Evolutionary conservation across 2,329 filamentous ascomycete genomes (phyloP).

Genomic region (Cyphellophora europaea): DNA sequence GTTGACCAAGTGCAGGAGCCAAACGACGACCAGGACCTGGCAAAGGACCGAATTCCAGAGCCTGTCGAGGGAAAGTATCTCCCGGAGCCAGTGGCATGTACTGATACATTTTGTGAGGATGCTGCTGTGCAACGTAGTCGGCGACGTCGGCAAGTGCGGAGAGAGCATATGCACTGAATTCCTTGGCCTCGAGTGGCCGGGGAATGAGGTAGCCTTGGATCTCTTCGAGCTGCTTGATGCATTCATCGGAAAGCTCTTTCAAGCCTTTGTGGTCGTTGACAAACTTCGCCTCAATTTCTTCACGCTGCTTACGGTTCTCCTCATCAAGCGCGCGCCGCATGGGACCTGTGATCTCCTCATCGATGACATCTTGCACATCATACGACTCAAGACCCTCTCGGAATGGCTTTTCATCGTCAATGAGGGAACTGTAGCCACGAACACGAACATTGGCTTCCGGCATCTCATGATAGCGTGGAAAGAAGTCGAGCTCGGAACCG

Average conservation of each 20-base stretch:
- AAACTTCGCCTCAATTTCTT: conserved; percentile 7
- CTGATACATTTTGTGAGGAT: conserved; percentile 5
- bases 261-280: conserved; percentile 12
- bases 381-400: conserved; percentile 12
- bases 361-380: conserved; percentile 16
- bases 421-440: conserved; percentile 16
- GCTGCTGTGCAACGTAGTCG: conserved; percentile 9
- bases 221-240: conserved; percentile 11
- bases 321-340: conserved; percentile 13
- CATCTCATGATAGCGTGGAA: conserved; percentile 16
- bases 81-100: conserved; percentile 12
- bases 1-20: conserved; percentile 3
- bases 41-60: conserved; percentile 8
- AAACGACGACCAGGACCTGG: conserved; percentile 1
- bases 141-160: conserved; percentile 18
- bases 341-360: conserved; percentile 17
- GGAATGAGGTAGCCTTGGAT: conserved; percentile 9
- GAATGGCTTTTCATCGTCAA: conserved; percentile 19
- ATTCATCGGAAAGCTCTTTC: conserved; percentile 12
- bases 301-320: conserved; percentile 10
- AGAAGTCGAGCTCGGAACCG: conserved; percentile 22
- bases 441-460: conserved; percentile 14
- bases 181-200: conserved; percentile 4
- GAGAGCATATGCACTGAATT: conserved; percentile 11
- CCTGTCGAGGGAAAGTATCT: conserved; percentile 7